Conservation (phyloP, 495 filamentous ascomycete species). For the Cetradonia linearis region DNA sequence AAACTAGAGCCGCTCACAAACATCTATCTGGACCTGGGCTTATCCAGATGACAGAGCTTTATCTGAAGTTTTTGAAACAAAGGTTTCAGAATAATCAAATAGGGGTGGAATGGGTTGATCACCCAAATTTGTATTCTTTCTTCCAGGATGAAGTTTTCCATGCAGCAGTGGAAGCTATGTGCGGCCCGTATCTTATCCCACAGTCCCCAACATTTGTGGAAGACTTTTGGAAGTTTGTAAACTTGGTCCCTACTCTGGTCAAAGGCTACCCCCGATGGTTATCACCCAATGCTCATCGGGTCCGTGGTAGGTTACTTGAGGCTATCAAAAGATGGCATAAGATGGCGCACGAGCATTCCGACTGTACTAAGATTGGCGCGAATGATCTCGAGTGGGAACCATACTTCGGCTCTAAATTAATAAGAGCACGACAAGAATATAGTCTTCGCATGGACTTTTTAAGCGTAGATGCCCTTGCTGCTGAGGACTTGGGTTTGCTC, state of each 20-base stretch:
- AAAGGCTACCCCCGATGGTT: conserved; percentile 17
- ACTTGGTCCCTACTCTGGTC: background rate
- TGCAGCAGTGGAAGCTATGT: conserved; percentile 24
- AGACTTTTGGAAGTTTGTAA: conserved; percentile 13
- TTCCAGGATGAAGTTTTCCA: conserved; percentile 24
- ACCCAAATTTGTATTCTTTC: conserved; percentile 25
- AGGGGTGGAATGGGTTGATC: conserved; percentile 16
- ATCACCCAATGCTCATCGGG: conserved; percentile 2
- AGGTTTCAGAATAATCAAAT: background rate
- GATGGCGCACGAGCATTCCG: background rate
- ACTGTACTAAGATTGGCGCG: background rate
- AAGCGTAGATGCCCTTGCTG: conserved; percentile 16
- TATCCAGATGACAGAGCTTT: background rate
- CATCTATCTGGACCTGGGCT: background rate
- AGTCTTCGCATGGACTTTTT: conserved; percentile 1
- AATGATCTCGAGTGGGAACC: conserved; percentile 7
- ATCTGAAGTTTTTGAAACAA: background rate
- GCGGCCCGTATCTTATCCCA: conserved; percentile 23
- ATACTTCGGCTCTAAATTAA: conserved; percentile 8
- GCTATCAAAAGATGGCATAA: conserved; percentile 20
- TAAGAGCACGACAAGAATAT: conserved; percentile 5
- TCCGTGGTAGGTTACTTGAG: conserved; percentile 10
- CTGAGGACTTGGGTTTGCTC: conserved; percentile 18
- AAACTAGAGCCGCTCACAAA: background rate
- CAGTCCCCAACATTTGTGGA: conserved; percentile 19